A percentile compares a stretch with the other conserved stretches of the same genome.
These are phyloP conservation scores for Alternaria sp. DNA, from an alignment of 2,329 filamentous ascomycete species.

Conservation along the genomic window DNA sequence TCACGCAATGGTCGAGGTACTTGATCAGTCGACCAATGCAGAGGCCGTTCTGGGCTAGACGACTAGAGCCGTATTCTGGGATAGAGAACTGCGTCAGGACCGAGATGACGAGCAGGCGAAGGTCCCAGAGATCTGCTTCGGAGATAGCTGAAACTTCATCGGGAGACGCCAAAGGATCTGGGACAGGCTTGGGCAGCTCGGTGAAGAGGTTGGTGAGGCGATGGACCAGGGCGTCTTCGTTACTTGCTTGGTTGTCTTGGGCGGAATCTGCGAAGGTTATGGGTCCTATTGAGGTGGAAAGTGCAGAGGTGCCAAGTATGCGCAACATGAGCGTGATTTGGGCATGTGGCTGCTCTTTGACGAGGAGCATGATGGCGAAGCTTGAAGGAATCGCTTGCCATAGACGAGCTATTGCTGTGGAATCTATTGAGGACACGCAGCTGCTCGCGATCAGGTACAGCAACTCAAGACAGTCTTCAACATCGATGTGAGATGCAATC, in stretches of 20 bases:
- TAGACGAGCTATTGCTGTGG: slow-evolving; percentile 58
- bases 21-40: slow-evolving; percentile 77
- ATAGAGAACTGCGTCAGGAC: slow-evolving; percentile 65
- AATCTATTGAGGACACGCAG: slow-evolving; percentile 54
- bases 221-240: slow-evolving; percentile 62
- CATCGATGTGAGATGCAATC: slow-evolving; percentile 67
- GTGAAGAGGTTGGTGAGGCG: slow-evolving; percentile 68
- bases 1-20: slow-evolving; percentile 75
- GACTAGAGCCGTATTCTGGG: slow-evolving; percentile 63
- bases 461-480: slow-evolving; percentile 67
- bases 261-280: slow-evolving; percentile 59
- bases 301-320: slow-evolving; percentile 70
- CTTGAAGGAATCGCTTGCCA: slow-evolving; percentile 73
- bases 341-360: slow-evolving; percentile 66
- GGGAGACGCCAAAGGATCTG: slow-evolving; percentile 23
- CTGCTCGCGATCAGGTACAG: slow-evolving; percentile 69
- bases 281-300: slow-evolving; percentile 70
- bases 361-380: slow-evolving; percentile 71
- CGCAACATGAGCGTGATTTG: slow-evolving; percentile 70
- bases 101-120: slow-evolving; percentile 54
- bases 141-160: slow-evolving; percentile 11
- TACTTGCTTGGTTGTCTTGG: slow-evolving; percentile 40
- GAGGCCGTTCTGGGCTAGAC: slow-evolving; percentile 71
- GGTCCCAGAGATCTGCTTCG: slow-evolving; percentile 51
- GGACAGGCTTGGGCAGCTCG: slow-evolving; percentile 56